These are phyloP conservation scores for Trichoderma simmonsii DNA, from an alignment of 2,329 filamentous ascomycete species.

Conservation along the genomic window DNA sequence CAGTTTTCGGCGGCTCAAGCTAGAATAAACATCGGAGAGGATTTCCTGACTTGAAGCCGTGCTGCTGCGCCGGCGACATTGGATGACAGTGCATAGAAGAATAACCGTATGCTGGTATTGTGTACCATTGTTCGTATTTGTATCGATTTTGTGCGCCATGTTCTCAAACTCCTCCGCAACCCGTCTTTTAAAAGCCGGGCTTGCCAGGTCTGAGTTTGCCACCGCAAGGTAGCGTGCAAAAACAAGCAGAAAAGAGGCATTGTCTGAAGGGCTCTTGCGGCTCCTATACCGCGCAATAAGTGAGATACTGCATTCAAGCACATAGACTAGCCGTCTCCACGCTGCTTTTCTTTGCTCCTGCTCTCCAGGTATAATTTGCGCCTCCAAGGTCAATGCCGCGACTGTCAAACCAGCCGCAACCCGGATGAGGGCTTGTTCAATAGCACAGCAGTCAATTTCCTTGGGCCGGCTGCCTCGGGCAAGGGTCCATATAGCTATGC, in stretches of 20 bases:
- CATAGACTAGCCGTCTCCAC: constrained; percentile 27
- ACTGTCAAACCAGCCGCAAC: constrained; percentile 32
- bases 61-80: constrained; percentile 44
- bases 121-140: constrained; percentile 16
- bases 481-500: constrained; percentile 26
- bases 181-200: constrained; percentile 18
- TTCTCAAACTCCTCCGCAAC: constrained; percentile 25
- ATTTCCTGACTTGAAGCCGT: constrained; percentile 37
- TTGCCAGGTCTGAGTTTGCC: constrained; percentile 19
- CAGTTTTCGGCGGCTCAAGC: constrained; percentile 36
- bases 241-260: constrained; percentile 26
- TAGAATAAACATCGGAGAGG: constrained; percentile 40
- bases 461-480: constrained; percentile 17
- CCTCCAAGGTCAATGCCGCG: constrained; percentile 24
- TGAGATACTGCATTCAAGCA: constrained; percentile 27
- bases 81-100: constrained; percentile 46
- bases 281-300: constrained; percentile 20
- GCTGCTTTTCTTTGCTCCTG: constrained; percentile 19
- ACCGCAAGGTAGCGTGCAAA: constrained; percentile 30
- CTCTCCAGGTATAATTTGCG: constrained; percentile 3
- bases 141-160: constrained; percentile 20
- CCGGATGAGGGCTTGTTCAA: constrained; percentile 30
- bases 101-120: constrained; percentile 32
- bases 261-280: constrained; percentile 8
- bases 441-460: constrained; percentile 10